Conservation (phyloP, 352 stramenopile species). For the Phytophthora pini region DNA sequence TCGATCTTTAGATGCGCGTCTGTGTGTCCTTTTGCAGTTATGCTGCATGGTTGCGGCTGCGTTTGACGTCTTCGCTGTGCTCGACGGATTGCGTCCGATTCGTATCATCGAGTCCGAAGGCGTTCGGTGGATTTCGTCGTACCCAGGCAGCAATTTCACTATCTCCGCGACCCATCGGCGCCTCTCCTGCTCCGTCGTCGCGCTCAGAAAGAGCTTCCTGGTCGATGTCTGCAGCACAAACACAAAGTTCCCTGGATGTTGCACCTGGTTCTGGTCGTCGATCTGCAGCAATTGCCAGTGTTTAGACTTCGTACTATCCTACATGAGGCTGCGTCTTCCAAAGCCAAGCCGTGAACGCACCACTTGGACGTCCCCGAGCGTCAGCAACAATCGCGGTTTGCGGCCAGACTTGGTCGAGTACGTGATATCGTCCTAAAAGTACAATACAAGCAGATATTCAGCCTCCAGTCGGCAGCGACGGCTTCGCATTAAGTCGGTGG, state of each 20-base stretch:
- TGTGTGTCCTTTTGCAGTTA: constrained; percentile 24
- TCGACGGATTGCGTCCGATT: constrained; percentile 50
- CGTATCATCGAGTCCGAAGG: constrained; percentile 30
- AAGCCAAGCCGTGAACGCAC: constrained; percentile 36
- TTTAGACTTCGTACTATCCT: not conserved
- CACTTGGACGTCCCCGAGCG: constrained; percentile 64
- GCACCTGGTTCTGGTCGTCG: constrained; percentile 83
- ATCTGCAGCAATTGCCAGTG: constrained; percentile 45
- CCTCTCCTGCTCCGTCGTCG: constrained; percentile 78
- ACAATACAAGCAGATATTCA: not conserved
- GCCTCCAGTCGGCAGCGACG: not conserved
- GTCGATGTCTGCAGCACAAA: constrained; percentile 69
- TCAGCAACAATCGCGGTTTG: constrained; percentile 57
- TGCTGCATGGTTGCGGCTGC: constrained; percentile 29
- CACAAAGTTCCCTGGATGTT: constrained; percentile 77
- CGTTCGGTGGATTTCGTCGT: constrained; percentile 18
- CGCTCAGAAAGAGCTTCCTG: constrained; percentile 70
- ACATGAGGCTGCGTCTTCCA: not conserved
- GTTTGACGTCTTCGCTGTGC: constrained; percentile 40
- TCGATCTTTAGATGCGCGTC: constrained; percentile 66
- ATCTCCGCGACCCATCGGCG: constrained; percentile 68
- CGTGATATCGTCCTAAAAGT: constrained; percentile 63
- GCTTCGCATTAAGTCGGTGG: not conserved
- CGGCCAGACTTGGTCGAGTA: constrained; percentile 89
- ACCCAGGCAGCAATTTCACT: constrained; percentile 46